A percentile compares a stretch with the other conserved stretches of the same genome.
Conservation (phyloP, 2,329 filamentous ascomycete species). For the Hymenoscyphus infarciens region DNA sequence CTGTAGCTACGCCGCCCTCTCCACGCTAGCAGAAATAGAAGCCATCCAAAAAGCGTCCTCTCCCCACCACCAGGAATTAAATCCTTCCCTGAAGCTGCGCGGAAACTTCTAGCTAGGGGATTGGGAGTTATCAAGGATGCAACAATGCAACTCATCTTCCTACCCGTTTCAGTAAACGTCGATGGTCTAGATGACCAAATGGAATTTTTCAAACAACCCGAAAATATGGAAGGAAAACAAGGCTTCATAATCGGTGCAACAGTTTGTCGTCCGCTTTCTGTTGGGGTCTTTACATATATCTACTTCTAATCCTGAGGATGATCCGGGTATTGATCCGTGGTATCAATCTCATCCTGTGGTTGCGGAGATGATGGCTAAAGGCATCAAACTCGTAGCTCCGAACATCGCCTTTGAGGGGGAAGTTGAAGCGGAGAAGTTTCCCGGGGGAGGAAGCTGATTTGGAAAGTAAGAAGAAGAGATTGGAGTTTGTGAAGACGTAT, state of each 20-base stretch:
- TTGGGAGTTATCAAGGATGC: constrained; percentile 9
- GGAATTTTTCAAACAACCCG: not conserved
- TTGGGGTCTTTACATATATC: constrained; percentile 41
- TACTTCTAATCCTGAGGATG: constrained; percentile 35
- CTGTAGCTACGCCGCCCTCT: constrained; percentile 6
- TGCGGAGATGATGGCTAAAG: constrained; percentile 10
- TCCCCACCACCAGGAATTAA: not conserved
- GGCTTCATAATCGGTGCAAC: constrained; percentile 36
- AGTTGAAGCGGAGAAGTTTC: constrained; percentile 15
- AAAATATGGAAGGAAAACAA: constrained; percentile 10
- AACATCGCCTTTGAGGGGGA: constrained; percentile 18
- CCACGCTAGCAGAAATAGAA: not conserved
- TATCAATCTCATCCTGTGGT: constrained; percentile 12
- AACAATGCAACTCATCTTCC: constrained; percentile 12
- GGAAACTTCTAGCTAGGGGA: constrained; percentile 2
- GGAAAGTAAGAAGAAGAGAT: not conserved
- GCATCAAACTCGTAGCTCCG: constrained; percentile 10
- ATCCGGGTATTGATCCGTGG: constrained; percentile 38
- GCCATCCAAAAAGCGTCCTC: not conserved
- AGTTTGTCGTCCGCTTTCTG: constrained; percentile 40
- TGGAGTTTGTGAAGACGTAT: constrained; percentile 15
- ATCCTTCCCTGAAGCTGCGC: not conserved
- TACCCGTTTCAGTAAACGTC: constrained; percentile 4
- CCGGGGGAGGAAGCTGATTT: constrained; percentile 12
- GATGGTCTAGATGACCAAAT: constrained; percentile 2